These are phyloP conservation scores for Termitomyces sp. DNA, from an alignment of 768 basidiomycete species.

Conservation along the genomic window DNA sequence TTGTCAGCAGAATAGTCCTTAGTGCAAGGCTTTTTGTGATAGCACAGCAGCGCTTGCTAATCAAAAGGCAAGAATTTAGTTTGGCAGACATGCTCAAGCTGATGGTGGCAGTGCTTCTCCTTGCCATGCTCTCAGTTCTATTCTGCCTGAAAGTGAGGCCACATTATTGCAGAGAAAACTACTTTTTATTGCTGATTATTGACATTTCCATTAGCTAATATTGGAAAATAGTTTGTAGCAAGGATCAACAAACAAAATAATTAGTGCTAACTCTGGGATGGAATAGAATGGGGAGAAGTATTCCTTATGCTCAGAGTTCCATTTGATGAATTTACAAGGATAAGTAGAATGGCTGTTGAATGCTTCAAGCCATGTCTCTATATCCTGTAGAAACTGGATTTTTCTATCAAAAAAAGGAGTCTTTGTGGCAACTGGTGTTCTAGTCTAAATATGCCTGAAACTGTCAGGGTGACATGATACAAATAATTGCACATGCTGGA, in stretches of 20 bases:
- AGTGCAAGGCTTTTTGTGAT: too few relatives aligned
- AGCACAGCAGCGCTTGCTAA: too few relatives aligned
- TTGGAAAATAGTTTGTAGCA: background rate
- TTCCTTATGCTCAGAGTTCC: background rate
- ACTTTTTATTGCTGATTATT: background rate
- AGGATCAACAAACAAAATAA: background rate
- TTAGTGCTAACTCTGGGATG: background rate
- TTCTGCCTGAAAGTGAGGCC: too few relatives aligned
- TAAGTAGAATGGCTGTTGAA: background rate
- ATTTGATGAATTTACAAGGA: background rate
- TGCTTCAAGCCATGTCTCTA: background rate
- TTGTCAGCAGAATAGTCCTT: too few relatives aligned
- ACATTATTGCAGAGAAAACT: background rate
- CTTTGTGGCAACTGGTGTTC: background rate
- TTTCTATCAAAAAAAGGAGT: background rate
- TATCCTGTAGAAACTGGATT: background rate
- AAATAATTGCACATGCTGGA: too few relatives aligned
- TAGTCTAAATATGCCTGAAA: background rate
- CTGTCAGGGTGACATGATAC: background rate
- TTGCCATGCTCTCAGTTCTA: too few relatives aligned
- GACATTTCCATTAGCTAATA: background rate
- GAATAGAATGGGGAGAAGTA: background rate
- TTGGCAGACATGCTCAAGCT: too few relatives aligned
- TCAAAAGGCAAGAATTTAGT: too few relatives aligned
- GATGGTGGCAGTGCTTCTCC: too few relatives aligned